Conservation (phyloP, 331 rosid genomes). For the Malus hybrid region DNA sequence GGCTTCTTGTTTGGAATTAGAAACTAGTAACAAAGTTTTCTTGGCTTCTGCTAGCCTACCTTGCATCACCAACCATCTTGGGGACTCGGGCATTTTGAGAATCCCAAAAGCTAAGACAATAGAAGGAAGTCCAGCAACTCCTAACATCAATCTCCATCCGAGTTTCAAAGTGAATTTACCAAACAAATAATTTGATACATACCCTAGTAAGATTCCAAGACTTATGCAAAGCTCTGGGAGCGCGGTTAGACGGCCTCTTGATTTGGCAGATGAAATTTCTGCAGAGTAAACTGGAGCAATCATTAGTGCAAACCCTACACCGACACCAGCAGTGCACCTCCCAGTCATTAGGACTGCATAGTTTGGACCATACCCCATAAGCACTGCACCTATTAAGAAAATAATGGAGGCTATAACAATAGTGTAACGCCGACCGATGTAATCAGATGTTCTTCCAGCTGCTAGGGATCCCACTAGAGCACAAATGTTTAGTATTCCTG, state of each 20-base stretch:
- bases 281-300: slow-evolving; percentile 81
- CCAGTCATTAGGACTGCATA: slow-evolving; percentile 50
- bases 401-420: slow-evolving; percentile 40
- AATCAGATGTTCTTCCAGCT: slow-evolving; percentile 70
- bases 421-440: slow-evolving; percentile 81
- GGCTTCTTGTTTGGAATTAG: slow-evolving; percentile 48
- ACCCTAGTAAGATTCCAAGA: slow-evolving; percentile 64
- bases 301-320: slow-evolving; percentile 85
- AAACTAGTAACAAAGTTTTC: slow-evolving; percentile 22
- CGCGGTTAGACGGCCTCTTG: slow-evolving; percentile 54
- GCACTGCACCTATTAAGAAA: slow-evolving; percentile 52
- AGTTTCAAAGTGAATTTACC: slow-evolving; percentile 39
- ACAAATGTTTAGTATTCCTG: slow-evolving; percentile 77
- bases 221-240: slow-evolving; percentile 72
- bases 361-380: slow-evolving; percentile 81
- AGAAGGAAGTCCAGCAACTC: slow-evolving; percentile 68
- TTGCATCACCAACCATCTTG: slow-evolving; percentile 72
- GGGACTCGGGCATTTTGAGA: slow-evolving; percentile 78
- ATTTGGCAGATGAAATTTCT: slow-evolving; percentile 58
- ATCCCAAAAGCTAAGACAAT: slow-evolving; percentile 32
- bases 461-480: slow-evolving; percentile 62
- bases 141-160: slow-evolving; percentile 90
- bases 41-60: slow-evolving; percentile 51
- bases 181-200: slow-evolving; percentile 45
- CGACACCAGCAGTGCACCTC: slow-evolving; percentile 61